phyloP scores from a whole-genome alignment of 176 grass and related monocot species.

The Elymus sibiricus region DNA sequence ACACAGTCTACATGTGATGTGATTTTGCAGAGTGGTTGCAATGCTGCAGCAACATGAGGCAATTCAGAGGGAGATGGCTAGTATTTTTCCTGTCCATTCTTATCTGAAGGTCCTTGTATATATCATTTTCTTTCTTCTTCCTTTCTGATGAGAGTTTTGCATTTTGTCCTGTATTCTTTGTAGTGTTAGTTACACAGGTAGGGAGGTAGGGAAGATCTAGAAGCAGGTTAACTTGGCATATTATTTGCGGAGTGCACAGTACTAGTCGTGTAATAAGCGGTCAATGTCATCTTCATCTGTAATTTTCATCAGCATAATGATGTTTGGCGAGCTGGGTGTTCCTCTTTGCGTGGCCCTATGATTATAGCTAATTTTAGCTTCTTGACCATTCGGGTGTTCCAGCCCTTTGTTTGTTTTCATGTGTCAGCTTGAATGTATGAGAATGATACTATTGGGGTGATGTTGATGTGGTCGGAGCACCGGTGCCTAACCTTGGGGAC shows the following conservation, averaged over 20 bases:
- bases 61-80: conserved; percentile 26
- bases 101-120: conserved; percentile 43
- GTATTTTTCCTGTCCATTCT: conserved; percentile 46
- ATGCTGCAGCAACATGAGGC: conserved; percentile 6
- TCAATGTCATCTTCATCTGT: conserved; percentile 42
- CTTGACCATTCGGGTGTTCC: not conserved
- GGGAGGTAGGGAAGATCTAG: conserved; percentile 7
- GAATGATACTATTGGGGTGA: not conserved
- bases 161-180: conserved; percentile 35
- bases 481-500: no score
- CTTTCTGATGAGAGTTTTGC: conserved; percentile 45
- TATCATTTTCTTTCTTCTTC: conserved; percentile 11
- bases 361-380: not conserved
- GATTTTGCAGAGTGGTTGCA: not conserved
- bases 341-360: not conserved
- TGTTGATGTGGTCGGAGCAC: no score
- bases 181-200: conserved; percentile 37
- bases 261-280: conserved; percentile 21
- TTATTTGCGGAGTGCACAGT: conserved; percentile 16
- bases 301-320: conserved; percentile 37
- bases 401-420: not conserved
- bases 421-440: not conserved
- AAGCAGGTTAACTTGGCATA: conserved; percentile 19
- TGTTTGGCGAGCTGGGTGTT: conserved; percentile 31
- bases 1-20: conserved; percentile 37